These are phyloP conservation scores for Scolecobasidium constrictum DNA, from an alignment of 2,329 filamentous ascomycete genomes.

Conservation along the genomic window DNA sequence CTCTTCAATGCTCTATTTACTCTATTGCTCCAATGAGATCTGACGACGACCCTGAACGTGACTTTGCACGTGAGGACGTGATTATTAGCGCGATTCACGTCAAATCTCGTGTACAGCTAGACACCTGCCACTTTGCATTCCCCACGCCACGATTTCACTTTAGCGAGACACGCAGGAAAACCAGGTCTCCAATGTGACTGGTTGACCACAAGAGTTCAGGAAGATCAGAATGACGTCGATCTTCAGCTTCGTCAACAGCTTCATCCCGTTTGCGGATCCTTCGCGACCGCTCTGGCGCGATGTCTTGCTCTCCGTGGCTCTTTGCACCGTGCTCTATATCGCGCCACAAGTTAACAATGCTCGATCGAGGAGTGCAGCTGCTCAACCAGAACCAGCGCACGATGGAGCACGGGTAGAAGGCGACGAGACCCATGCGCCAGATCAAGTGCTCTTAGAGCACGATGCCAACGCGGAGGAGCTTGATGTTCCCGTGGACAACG, in stretches of 20 bases:
- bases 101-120: too few species aligned
- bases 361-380: slow-evolving; percentile 9
- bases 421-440: not conserved
- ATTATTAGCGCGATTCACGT: too few species aligned
- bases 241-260: slow-evolving; percentile 24
- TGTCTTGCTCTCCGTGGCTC: slow-evolving; percentile 31
- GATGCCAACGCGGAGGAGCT: not conserved
- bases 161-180: too few species aligned
- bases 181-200: too few species aligned
- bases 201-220: too few species aligned
- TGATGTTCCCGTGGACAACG: not conserved
- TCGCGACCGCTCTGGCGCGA: slow-evolving; percentile 36
- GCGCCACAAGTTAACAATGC: slow-evolving; percentile 20
- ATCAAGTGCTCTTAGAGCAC: not conserved
- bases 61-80: too few species aligned
- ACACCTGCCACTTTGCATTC: too few species aligned
- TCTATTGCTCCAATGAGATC: too few species aligned
- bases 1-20: too few species aligned
- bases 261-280: slow-evolving; percentile 37
- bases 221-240: slow-evolving; percentile 23
- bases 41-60: too few species aligned
- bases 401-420: not conserved
- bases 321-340: slow-evolving; percentile 35
- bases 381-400: slow-evolving; percentile 1
- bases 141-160: too few species aligned